Evolutionary conservation across 257 asterid species (phyloP).

Genomic region (Coffea eugenioides): DNA sequence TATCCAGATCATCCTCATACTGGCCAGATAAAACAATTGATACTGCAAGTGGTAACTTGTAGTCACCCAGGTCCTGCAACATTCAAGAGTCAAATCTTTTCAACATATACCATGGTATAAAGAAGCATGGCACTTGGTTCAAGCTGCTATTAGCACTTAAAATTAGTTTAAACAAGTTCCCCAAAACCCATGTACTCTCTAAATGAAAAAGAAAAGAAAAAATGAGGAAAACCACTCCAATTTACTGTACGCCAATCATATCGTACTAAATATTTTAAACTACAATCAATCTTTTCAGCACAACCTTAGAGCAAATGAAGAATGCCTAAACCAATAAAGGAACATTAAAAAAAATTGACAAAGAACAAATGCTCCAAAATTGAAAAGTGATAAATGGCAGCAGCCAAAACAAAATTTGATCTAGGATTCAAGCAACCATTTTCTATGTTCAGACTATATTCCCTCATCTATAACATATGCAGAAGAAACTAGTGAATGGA

Average conservation of each 20-base stretch:
- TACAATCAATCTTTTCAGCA: not conserved
- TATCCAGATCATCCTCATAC: slow-evolving; percentile 86
- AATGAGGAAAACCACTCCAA: no score
- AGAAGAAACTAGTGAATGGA: not conserved
- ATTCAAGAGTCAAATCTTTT: slow-evolving; percentile 1
- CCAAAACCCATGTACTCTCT: not conserved
- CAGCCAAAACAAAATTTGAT: not conserved
- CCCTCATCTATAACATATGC: not conserved
- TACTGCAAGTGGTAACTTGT: slow-evolving; percentile 54
- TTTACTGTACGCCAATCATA: no score
- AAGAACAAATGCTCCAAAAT: not conserved
- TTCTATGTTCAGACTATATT: not conserved
- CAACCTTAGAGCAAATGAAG: not conserved
- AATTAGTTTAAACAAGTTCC: not conserved
- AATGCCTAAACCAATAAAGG: not conserved
- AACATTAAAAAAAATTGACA: no score
- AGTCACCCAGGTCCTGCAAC: slow-evolving; percentile 39
- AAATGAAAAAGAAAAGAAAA: not conserved
- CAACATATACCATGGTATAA: not conserved
- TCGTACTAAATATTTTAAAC: no score
- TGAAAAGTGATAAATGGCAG: not conserved
- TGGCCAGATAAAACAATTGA: slow-evolving; percentile 92
- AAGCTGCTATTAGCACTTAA: not conserved
- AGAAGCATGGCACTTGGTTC: not conserved
- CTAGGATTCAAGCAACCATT: not conserved